Evolutionary conservation across 2,329 filamentous ascomycete genomes (phyloP), one percentile per base, ranked within the genome.

Genomic region (Pseudopyricularia cyperi): DNA sequence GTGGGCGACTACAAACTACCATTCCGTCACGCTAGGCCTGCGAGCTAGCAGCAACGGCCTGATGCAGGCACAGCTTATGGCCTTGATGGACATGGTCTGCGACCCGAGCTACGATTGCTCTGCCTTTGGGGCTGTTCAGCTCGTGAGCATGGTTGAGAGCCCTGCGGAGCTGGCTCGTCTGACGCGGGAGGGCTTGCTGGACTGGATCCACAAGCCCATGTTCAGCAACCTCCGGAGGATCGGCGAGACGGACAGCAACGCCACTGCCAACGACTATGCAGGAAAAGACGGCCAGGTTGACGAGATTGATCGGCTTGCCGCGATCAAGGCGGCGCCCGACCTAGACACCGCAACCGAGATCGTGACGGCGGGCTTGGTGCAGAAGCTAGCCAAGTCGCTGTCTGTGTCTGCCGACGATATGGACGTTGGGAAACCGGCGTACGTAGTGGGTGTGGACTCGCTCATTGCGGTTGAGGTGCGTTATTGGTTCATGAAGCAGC

Each of bases 401-500:
- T 34, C 46, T 3, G 46, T 48, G 8, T 24, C 62, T 9, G n/a
- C 12, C 22, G 33, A 39, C 22, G 22, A 19, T 9, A 42, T 50
- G 33, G 48, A 50, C 12, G 34, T 28, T 12, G 48, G 17, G 4
- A 42, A 19, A 17, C 32, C 48, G 26, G 35, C 35, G n/a, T 39
- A 39, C 35, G n/a, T 39, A 8, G n/a, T 39, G 5, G 35, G 35
- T 19, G 7, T 3, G 14, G 28, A 28, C 42, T 46, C 28, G 4
- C 28, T 30, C 28, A 48, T 62, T 7, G 62, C 60, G 9, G 55
- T 61, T 19, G 62, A 60, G 65, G 69, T 70, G 5, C 67, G 72
- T 4, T 62, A 67, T 4, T 77, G 74, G 73, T 74, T 75, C 54
- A 51, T 67, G 37, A 73, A 71, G 55, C 62, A 71, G 47, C 48